Evolutionary conservation across 345 rosid genomes (phyloP).

Genomic region (Aegle marmelos): DNA sequence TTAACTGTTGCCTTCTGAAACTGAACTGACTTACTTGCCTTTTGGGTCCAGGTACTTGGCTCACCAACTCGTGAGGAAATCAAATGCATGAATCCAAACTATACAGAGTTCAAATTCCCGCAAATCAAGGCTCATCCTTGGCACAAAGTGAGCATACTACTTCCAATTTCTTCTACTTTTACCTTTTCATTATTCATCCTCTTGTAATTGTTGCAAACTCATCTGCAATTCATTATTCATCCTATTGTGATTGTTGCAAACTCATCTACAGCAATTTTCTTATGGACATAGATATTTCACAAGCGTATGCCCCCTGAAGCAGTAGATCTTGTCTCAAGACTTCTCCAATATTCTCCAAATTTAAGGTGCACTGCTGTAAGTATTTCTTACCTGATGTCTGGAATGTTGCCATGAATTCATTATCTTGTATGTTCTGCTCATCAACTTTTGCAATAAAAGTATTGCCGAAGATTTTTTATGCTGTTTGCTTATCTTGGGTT

Average conservation of each 20-base stretch:
- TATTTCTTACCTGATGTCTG: neutral
- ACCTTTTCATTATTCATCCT: neutral
- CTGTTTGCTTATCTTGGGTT: no score
- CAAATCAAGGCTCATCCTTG: conserved; percentile 29
- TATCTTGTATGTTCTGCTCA: no score
- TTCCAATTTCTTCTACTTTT: neutral
- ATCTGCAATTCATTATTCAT: no score
- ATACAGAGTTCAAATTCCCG: conserved; percentile 26
- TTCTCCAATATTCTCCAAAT: conserved; percentile 29
- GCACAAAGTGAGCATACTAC: conserved; percentile 22
- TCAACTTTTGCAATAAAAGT: no score
- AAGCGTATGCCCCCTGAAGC: conserved; percentile 30
- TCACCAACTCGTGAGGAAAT: conserved; percentile 30
- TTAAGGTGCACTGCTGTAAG: conserved; percentile 22
- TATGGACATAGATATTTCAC: conserved; percentile 17
- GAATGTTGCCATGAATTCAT: no score
- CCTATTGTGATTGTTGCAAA: no score
- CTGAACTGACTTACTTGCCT: neutral
- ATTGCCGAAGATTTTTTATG: no score
- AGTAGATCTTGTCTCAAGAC: conserved; percentile 27
- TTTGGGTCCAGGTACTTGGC: conserved; percentile 16
- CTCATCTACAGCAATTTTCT: neutral
- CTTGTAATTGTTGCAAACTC: neutral
- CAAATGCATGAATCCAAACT: conserved; percentile 30
- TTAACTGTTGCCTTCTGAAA: neutral